Evolutionary conservation across 768 basidiomycete species (phyloP), one percentile per base, ranked within the genome.

Genomic region (Arthromyces matolae): DNA sequence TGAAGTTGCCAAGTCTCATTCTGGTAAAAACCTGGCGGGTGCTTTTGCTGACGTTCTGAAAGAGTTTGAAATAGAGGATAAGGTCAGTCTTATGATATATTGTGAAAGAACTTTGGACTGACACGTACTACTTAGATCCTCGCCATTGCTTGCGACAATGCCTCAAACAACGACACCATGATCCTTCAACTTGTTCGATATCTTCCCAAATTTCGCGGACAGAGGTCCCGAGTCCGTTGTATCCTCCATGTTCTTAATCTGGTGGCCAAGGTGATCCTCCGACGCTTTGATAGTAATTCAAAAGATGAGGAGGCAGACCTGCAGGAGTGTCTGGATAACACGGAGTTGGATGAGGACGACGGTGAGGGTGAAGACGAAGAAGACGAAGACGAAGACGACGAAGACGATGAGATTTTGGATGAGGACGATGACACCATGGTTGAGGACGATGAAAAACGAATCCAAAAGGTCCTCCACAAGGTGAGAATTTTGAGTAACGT

Each of bases 241-340:
- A 73, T 77, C 44, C 45, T 54, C 0, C 75, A 77, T 38, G 55
- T 70, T 3, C 16, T 73, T 16, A 71, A 68, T 34, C 54, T 77
- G 0, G 56, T 68, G 0, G 70, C 66, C 0, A 69, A 71, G 38
- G 56, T 51, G 0, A 18, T 71, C 0, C 24, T 74, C 0, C 2
- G 41, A 0, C 54, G 60, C 40, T 76, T 75, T 55, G 68, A 75
- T 23, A 36, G 64, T 8, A 50, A 53, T 3, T 58, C 59, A 32
- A 23, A 23, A 4, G 50, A 51, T 6, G 43, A 19, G 8, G 52
- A 54, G 38, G 45, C 19, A 3, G 54, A 22, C 18, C 18, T 48
- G 13, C 38, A 53, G n/a, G 36, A 53, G 0, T 29, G 45, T 7
- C 18, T 19, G 9, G 54, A 34, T 14, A 33, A 56, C 23, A 19